These are phyloP conservation scores for Yamadazyma spencermartinsiae DNA, from an alignment of 1,139 yeast species.

Conservation along the genomic window DNA sequence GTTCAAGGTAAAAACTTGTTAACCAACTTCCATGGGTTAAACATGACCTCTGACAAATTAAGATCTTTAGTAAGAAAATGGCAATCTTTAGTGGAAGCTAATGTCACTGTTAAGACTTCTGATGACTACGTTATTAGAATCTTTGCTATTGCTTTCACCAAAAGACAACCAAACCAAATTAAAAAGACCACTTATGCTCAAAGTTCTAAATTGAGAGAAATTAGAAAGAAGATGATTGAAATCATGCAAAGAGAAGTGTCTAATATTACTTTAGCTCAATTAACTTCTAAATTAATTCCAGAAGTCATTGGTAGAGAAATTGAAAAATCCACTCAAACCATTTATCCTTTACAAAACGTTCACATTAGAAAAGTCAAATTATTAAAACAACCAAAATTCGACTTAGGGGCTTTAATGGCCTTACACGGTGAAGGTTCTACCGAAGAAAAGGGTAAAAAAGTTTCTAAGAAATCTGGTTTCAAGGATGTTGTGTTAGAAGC, in stretches of 20 bases:
- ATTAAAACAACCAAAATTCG: slow-evolving; percentile 55
- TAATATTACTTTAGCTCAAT: slow-evolving; percentile 51
- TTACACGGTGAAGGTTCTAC: slow-evolving; percentile 53
- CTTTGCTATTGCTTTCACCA: slow-evolving; percentile 54
- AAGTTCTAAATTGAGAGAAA: slow-evolving; percentile 51
- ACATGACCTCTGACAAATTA: slow-evolving; percentile 51
- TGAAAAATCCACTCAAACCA: slow-evolving; percentile 52
- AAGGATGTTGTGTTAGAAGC: slow-evolving; percentile 54
- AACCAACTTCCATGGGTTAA: slow-evolving; percentile 55
- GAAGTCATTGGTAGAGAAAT: slow-evolving; percentile 56
- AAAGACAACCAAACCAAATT: slow-evolving; percentile 53
- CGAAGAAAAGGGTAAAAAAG: slow-evolving; percentile 55
- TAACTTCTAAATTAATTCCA: slow-evolving; percentile 52
- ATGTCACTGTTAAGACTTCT: slow-evolving; percentile 52
- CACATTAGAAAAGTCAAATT: slow-evolving; percentile 56
- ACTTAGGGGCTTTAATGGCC: slow-evolving; percentile 51
- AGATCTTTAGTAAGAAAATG: slow-evolving; percentile 55
- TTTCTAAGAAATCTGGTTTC: slow-evolving; percentile 38
- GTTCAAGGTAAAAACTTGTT: slow-evolving; percentile 56
- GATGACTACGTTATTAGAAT: slow-evolving; percentile 53
- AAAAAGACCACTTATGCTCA: slow-evolving; percentile 54
- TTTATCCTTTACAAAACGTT: slow-evolving; percentile 53
- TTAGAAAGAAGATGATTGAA: slow-evolving; percentile 53
- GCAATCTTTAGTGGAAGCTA: slow-evolving; percentile 56
- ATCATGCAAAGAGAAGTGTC: slow-evolving; percentile 55